Evolutionary conservation across 352 stramenopile species (phyloP).

Genomic region (Phytophthora hibernalis): DNA sequence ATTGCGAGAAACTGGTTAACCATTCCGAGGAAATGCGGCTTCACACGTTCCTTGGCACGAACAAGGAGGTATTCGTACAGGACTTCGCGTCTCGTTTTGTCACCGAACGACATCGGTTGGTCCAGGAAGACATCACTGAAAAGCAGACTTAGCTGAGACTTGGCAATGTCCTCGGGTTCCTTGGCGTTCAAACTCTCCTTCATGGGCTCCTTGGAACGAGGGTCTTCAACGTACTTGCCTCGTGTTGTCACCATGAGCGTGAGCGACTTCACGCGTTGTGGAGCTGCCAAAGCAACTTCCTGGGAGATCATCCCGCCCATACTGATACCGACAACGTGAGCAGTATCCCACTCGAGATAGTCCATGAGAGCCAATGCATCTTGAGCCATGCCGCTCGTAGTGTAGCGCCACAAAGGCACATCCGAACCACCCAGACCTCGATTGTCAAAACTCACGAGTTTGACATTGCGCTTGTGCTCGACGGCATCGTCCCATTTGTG

Average conservation of each 20-base stretch:
- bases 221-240: slow-evolving; percentile 44
- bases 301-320: slow-evolving; percentile 68
- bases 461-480: slow-evolving; percentile 36
- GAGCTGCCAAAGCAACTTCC: slow-evolving; percentile 50
- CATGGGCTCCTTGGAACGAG: slow-evolving; percentile 38
- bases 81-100: slow-evolving; percentile 32
- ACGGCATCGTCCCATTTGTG: slow-evolving; percentile 37
- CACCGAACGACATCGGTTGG: slow-evolving; percentile 41
- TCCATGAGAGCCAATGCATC: slow-evolving; percentile 60
- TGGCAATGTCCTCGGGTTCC: slow-evolving; percentile 37
- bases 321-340: slow-evolving; percentile 51
- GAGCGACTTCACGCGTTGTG: slow-evolving; percentile 52
- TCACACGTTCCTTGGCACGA: slow-evolving; percentile 26
- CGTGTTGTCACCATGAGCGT: slow-evolving; percentile 57
- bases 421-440: slow-evolving; percentile 47
- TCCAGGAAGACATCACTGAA: slow-evolving; percentile 41
- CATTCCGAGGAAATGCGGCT: slow-evolving; percentile 17
- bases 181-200: slow-evolving; percentile 39
- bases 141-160: slow-evolving; percentile 39
- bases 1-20: slow-evolving; percentile 41
- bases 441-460: slow-evolving; percentile 66
- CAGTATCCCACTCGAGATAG: slow-evolving; percentile 48
- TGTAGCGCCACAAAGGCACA: slow-evolving; percentile 49
- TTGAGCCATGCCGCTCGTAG: slow-evolving; percentile 55
- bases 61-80: slow-evolving; percentile 26